Conservation (phyloP, 2,329 filamentous ascomycete species). For the Nemania sp. region DNA sequence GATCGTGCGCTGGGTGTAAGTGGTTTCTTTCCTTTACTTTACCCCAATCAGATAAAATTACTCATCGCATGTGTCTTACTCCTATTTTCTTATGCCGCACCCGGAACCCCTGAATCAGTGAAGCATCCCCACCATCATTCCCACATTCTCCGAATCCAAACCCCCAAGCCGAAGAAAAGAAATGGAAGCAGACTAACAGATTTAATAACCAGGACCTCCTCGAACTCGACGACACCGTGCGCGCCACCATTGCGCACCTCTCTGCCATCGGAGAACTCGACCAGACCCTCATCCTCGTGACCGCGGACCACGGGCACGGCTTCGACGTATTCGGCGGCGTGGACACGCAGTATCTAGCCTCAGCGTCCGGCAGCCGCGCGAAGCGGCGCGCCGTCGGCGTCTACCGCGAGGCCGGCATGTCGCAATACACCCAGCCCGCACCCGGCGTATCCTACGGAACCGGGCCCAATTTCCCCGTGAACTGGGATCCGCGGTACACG, state of each 20-base stretch:
- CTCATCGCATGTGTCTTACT: too few relatives aligned
- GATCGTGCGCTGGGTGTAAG: conserved; percentile 72
- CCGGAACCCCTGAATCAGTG: too few relatives aligned
- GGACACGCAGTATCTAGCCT: conserved; percentile 75
- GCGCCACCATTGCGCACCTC: conserved; percentile 73
- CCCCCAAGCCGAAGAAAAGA: background rate
- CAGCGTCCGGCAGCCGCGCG: conserved; percentile 65
- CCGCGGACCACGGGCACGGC: conserved; percentile 87
- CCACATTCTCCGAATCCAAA: background rate
- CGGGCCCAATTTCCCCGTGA: conserved; percentile 75
- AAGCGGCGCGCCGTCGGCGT: conserved; percentile 76
- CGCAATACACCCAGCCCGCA: conserved; percentile 68
- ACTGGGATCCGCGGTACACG: conserved; percentile 84
- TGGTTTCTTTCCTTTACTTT: background rate
- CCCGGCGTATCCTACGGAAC: conserved; percentile 69
- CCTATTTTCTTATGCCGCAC: too few relatives aligned
- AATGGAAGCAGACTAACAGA: background rate
- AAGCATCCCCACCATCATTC: background rate
- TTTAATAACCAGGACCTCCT: conserved; percentile 75
- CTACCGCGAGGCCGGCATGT: conserved; percentile 73
- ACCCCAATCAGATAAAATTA: too few relatives aligned
- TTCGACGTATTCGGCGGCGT: conserved; percentile 85
- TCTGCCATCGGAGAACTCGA: conserved; percentile 67
- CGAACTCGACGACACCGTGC: conserved; percentile 82
- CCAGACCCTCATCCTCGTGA: conserved; percentile 77